Evolutionary conservation across 345 rosid species (phyloP), one percentile per base, ranked within the genome.

Genomic region (Eucalyptus guilfoylei): DNA sequence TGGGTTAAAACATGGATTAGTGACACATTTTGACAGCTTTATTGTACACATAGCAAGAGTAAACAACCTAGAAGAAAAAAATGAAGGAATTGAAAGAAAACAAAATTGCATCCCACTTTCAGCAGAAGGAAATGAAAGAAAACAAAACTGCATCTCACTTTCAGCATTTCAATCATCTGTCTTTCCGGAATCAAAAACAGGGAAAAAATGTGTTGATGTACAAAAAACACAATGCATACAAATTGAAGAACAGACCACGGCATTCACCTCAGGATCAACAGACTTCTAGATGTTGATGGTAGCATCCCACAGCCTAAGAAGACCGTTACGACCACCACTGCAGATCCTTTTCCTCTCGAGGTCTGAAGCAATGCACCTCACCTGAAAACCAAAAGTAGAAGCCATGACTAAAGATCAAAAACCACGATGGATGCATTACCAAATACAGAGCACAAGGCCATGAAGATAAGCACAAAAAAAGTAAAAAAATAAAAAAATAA

Each of bases 311-410:
- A 98, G 94, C 92, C 99, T 92, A 86, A 98, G 96, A 91, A 95
- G 91, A 80, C 99, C 99, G 55, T 98, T 97, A 14, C 99, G 98
- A 89, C 99, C 99, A 45, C 99, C 99, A 58, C 98, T 95, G 92
- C 99, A 98, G 86, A 98, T 98, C 93, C 99, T 94, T 92, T 98
- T 98, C 95, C 99, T 95, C 91, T 98, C 99, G 5, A 98, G 98
- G 92, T 98, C 99, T 9, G 99, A 96, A 87, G 98, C 95, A 69
- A 96, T 95, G 86, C 99, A 97, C 90, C 99, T 95, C 89, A 98
- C 99, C 99, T 98, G 95, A 50, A 87, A 8, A 26, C 76, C 87
- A 83, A 58, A 60, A 16, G 55, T 24, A 52, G 44, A 64, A 83
- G 30, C 58, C 42, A 23, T 24, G 85, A 76, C 85, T 21, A 76